Conservation (phyloP, 805 yeast species). For the Cyberlindnera mississippiensis region DNA sequence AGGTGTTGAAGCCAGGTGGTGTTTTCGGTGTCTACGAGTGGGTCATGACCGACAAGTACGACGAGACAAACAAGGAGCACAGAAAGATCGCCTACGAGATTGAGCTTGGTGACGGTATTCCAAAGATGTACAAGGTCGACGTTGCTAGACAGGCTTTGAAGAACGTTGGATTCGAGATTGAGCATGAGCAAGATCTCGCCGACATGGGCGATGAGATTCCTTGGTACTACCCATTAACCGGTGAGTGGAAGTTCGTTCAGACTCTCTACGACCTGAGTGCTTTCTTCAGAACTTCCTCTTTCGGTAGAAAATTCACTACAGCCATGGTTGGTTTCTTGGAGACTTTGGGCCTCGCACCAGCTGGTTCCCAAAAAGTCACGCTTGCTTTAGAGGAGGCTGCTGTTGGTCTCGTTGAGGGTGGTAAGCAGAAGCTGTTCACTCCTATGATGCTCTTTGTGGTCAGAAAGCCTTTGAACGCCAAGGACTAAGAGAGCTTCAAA, state of each 20-base stretch:
- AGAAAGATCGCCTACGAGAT: slow-evolving; percentile 95
- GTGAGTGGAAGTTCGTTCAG: slow-evolving; percentile 89
- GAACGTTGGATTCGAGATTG: slow-evolving; percentile 82
- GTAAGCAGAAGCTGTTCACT: slow-evolving; percentile 82
- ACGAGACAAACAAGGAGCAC: slow-evolving; percentile 82
- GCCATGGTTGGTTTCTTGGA: slow-evolving; percentile 79
- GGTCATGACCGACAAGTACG: slow-evolving; percentile 96
- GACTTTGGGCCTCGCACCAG: slow-evolving; percentile 82
- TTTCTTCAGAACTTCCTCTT: slow-evolving; percentile 77
- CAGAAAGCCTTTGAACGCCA: slow-evolving; percentile 61
- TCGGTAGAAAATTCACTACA: slow-evolving; percentile 87
- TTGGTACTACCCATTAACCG: slow-evolving; percentile 96
- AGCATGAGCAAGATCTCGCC: slow-evolving; percentile 77
- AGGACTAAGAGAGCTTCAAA: not conserved
- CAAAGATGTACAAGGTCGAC: slow-evolving; percentile 84
- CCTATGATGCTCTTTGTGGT: slow-evolving; percentile 96
- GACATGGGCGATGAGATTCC: slow-evolving; percentile 79
- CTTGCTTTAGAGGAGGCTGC: slow-evolving; percentile 96
- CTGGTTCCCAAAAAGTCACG: slow-evolving; percentile 88
- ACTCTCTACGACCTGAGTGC: slow-evolving; percentile 73
- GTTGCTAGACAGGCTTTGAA: slow-evolving; percentile 87
- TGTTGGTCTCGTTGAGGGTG: slow-evolving; percentile 90
- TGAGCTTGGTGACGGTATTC: slow-evolving; percentile 98
- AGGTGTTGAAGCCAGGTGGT: slow-evolving; percentile 97
- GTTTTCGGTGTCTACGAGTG: slow-evolving; percentile 97